Evolutionary conservation across 495 filamentous ascomycete species (phyloP).

Genomic region (Neurospora cerealis): DNA sequence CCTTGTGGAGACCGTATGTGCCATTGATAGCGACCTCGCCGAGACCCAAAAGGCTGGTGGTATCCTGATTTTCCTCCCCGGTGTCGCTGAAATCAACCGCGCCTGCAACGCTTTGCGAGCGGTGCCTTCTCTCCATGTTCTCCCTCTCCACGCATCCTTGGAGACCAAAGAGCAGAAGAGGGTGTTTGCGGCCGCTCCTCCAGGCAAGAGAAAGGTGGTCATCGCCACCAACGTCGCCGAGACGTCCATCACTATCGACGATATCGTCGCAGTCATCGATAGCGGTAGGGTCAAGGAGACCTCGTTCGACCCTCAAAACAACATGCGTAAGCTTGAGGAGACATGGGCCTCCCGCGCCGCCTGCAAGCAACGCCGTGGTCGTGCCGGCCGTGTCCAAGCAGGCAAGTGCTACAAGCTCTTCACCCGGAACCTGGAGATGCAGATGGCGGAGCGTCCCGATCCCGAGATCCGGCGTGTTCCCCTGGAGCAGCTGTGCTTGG

Average conservation of each 20-base stretch:
- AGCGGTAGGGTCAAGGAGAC: conserved; percentile 94
- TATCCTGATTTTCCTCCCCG: conserved; percentile 90
- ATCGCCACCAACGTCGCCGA: conserved; percentile 95
- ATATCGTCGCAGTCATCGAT: conserved; percentile 94
- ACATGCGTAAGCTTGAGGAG: conserved; percentile 89
- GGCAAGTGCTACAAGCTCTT: conserved; percentile 95
- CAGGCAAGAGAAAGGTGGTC: conserved; percentile 80
- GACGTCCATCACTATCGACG: conserved; percentile 95
- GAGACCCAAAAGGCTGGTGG: conserved; percentile 57
- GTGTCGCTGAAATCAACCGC: conserved; percentile 73
- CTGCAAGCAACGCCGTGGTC: conserved; percentile 91
- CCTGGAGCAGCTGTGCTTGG: conserved; percentile 86
- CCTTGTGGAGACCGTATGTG: conserved; percentile 63
- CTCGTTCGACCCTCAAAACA: conserved; percentile 82
- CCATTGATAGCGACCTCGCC: conserved; percentile 65
- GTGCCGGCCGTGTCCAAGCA: conserved; percentile 83
- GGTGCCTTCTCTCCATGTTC: conserved; percentile 62
- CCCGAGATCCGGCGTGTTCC: conserved; percentile 91
- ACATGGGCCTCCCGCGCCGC: conserved; percentile 92
- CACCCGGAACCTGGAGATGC: conserved; percentile 68
- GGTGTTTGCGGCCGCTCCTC: conserved; percentile 70
- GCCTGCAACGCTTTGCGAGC: conserved; percentile 60
- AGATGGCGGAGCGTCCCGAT: conserved; percentile 85
- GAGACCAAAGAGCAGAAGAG: conserved; percentile 75
- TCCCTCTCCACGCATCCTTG: conserved; percentile 89